Conservation (phyloP, 2,329 filamentous ascomycete species). For the Thielaviopsis euricoi region DNA sequence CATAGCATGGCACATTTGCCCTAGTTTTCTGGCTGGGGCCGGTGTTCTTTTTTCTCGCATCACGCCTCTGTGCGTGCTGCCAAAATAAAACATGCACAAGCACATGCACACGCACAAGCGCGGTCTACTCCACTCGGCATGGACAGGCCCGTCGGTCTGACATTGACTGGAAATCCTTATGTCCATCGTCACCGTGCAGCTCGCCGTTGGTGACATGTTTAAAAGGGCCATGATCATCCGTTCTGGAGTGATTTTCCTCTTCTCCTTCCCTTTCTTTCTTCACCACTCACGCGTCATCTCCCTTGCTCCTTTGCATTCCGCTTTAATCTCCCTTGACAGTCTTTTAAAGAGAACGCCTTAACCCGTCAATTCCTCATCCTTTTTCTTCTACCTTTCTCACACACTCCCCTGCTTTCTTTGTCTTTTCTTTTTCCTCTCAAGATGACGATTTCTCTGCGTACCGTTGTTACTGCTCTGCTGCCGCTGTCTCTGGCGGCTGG, state of each 20-base stretch:
- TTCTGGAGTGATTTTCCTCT: background rate
- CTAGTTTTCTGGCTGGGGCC: background rate
- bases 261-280: background rate
- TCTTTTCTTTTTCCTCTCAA: background rate
- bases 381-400: background rate
- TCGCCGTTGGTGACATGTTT: background rate
- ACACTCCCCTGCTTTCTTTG: background rate
- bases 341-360: background rate
- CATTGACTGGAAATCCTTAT: background rate
- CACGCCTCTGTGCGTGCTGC: too few species aligned
- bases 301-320: background rate
- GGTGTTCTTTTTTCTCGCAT: background rate
- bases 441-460: slow-evolving; percentile 5
- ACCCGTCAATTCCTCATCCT: background rate
- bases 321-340: background rate
- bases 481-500: slow-evolving; percentile 3
- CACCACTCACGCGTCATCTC: background rate
- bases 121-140: background rate
- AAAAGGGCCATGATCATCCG: background rate
- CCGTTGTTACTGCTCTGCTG: background rate
- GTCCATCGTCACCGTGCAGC: background rate
- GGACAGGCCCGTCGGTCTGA: background rate
- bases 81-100: too few species aligned
- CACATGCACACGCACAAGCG: background rate
- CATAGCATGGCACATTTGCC: background rate